Evolutionary conservation across 805 yeast species (phyloP).

Genomic region (Sugiyamaella lignohabitans): DNA sequence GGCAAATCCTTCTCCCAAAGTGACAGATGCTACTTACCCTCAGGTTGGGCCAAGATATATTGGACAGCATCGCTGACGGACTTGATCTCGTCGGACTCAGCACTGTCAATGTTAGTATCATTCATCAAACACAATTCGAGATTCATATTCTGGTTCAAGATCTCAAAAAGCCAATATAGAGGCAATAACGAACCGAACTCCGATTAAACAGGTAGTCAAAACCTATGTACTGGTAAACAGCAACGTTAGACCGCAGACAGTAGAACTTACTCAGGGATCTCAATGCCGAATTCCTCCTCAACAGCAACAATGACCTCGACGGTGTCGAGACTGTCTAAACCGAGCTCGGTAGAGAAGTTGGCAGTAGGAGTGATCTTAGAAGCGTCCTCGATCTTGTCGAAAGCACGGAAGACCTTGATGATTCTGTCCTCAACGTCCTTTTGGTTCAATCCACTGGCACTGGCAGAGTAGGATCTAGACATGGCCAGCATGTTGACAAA

Average conservation of each 20-base stretch:
- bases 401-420: slow-evolving; percentile 63
- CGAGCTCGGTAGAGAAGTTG: slow-evolving; percentile 48
- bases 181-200: neutral
- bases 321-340: slow-evolving; percentile 83
- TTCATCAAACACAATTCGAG: neutral
- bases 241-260: neutral
- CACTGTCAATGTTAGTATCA: too few species aligned
- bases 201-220: too few species aligned
- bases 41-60: slow-evolving; percentile 52
- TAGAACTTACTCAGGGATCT: slow-evolving; percentile 44
- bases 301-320: slow-evolving; percentile 91
- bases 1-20: too few species aligned
- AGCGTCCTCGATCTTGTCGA: slow-evolving; percentile 40
- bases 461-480: slow-evolving; percentile 42
- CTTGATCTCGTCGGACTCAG: slow-evolving; percentile 77
- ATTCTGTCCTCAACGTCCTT: slow-evolving; percentile 81
- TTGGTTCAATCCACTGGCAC: slow-evolving; percentile 55
- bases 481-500: slow-evolving; percentile 10
- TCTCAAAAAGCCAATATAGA: slow-evolving; percentile 1
- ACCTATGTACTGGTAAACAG: neutral
- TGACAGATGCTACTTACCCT: slow-evolving; percentile 26
- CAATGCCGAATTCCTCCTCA: slow-evolving; percentile 66
- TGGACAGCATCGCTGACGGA: slow-evolving; percentile 85
- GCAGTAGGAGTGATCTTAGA: slow-evolving; percentile 34
- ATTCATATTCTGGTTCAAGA: neutral